These are phyloP conservation scores for Usnea hakonensis DNA, from an alignment of 495 filamentous ascomycete genomes.

Conservation along the genomic window DNA sequence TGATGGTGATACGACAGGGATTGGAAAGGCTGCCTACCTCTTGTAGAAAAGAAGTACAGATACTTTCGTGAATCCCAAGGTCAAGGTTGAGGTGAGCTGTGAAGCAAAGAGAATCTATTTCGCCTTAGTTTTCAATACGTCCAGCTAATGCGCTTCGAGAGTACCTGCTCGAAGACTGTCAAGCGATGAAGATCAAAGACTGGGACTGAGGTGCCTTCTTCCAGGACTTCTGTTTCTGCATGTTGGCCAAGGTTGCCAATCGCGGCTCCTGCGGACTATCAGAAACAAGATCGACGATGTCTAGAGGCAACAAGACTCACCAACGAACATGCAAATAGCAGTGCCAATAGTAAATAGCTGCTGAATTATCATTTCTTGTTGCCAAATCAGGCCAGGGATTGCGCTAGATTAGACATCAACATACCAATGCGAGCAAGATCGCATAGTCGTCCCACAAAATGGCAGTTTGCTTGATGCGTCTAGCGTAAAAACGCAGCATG, in stretches of 20 bases:
- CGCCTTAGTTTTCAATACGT: not conserved
- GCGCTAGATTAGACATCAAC: not conserved
- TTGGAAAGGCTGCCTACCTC: not conserved
- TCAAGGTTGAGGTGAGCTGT: not conserved
- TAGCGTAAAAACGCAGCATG: not conserved
- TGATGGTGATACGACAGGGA: not conserved
- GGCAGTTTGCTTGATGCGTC: not conserved
- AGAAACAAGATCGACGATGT: not conserved
- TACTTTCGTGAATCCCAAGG: not conserved
- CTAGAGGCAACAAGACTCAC: not conserved
- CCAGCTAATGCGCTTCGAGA: too few species aligned
- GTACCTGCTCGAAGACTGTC: not conserved
- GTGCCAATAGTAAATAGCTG: not conserved
- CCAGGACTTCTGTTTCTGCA: too few species aligned
- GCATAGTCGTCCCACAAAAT: not conserved
- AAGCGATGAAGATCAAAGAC: not conserved
- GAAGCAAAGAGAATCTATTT: slow-evolving; percentile 1
- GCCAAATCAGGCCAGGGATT: not conserved
- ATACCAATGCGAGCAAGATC: slow-evolving; percentile 1
- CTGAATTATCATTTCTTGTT: too few species aligned
- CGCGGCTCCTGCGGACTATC: not conserved
- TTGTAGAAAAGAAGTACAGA: slow-evolving; percentile 5
- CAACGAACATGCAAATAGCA: slow-evolving; percentile 1
- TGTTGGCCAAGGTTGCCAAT: not conserved
- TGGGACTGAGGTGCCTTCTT: not conserved